phyloP scores from a whole-genome alignment of 768 basidiomycete genomes.

The Clitopilus passeckerianus region DNA sequence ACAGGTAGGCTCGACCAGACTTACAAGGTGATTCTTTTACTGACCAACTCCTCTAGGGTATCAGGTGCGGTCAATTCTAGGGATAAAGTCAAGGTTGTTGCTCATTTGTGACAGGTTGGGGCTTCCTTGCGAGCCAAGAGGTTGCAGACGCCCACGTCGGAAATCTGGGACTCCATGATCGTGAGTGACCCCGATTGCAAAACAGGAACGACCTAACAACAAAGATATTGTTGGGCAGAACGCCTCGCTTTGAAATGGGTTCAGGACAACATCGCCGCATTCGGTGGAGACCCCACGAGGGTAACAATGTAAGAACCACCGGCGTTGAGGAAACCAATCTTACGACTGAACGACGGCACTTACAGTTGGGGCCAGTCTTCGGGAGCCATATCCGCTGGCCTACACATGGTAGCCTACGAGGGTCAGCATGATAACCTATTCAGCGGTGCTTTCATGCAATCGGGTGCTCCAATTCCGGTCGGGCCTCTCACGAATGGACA shows the following conservation, averaged over 20 bases:
- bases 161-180: constrained; percentile 59
- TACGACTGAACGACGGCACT: background rate
- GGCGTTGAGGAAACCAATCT: background rate
- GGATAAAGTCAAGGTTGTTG: no score
- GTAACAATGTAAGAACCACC: constrained; percentile 39
- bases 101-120: constrained; percentile 17
- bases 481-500: constrained; percentile 37
- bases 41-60: background rate
- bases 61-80: no score
- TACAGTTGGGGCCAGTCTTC: constrained; percentile 51
- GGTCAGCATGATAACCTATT: constrained; percentile 42
- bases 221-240: constrained; percentile 30
- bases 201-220: background rate
- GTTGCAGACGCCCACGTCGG: constrained; percentile 38
- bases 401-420: constrained; percentile 44
- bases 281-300: constrained; percentile 54
- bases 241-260: constrained; percentile 56
- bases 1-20: constrained; percentile 20
- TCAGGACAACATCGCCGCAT: constrained; percentile 51
- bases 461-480: constrained; percentile 41
- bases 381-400: constrained; percentile 46
- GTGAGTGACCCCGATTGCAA: constrained; percentile 22
- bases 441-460: constrained; percentile 48
- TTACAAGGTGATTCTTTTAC: background rate
- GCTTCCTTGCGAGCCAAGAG: constrained; percentile 41